A percentile compares a stretch with the other conserved stretches of the same genome.
These are phyloP conservation scores for Verticillium longisporum DNA, from an alignment of 2,329 filamentous ascomycete species.

Conservation along the genomic window DNA sequence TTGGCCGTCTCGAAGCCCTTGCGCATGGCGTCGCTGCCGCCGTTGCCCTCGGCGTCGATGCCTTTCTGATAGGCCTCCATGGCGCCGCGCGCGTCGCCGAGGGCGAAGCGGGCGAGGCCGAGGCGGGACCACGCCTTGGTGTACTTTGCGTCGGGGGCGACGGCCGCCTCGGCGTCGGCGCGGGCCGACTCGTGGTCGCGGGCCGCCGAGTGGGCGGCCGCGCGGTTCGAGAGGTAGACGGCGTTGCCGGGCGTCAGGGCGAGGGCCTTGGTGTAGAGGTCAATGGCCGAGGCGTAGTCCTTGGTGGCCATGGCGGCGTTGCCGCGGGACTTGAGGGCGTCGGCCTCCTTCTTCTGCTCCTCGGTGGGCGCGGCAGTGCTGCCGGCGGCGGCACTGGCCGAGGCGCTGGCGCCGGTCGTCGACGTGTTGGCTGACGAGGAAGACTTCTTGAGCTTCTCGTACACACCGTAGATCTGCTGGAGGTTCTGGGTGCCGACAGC, in stretches of 20 bases:
- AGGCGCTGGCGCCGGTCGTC: conserved; percentile 31
- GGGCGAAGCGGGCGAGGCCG: conserved; percentile 83
- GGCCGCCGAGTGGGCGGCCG: conserved; percentile 82
- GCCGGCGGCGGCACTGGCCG: conserved; percentile 19
- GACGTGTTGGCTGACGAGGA: conserved; percentile 30
- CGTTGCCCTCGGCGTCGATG: conserved; percentile 89
- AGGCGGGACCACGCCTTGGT: conserved; percentile 96
- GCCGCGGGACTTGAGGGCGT: conserved; percentile 80
- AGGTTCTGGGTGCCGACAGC: conserved; percentile 84
- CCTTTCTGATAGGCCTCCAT: conserved; percentile 94
- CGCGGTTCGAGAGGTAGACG: conserved; percentile 96
- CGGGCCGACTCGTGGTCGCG: conserved; percentile 79
- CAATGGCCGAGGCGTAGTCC: conserved; percentile 83
- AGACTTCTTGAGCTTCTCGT: conserved; percentile 80
- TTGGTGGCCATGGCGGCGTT: conserved; percentile 95
- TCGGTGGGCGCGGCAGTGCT: conserved; percentile 30
- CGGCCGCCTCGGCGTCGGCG: conserved; percentile 84
- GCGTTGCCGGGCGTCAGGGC: conserved; percentile 76
- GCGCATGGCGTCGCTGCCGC: conserved; percentile 95
- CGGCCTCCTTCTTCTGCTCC: conserved; percentile 71
- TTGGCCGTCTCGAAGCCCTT: conserved; percentile 93
- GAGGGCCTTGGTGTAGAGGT: conserved; percentile 80
- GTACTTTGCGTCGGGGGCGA: conserved; percentile 82
- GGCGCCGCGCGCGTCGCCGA: conserved; percentile 82
- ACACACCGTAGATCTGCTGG: conserved; percentile 86